Conservation (phyloP, 352 stramenopile genomes). For the Globisporangium uncinulatum region DNA sequence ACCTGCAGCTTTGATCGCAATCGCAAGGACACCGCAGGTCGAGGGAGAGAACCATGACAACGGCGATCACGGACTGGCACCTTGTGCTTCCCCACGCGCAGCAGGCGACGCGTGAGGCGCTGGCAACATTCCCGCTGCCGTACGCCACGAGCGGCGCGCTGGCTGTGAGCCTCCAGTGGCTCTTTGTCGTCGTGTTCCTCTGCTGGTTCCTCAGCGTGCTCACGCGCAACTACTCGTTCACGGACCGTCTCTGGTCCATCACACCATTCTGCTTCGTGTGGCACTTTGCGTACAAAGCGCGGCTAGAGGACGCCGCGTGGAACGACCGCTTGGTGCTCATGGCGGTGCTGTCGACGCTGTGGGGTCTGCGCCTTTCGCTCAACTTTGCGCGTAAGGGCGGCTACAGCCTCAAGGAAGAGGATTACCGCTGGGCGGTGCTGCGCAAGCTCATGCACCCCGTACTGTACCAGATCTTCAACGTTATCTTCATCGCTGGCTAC, state of each 20-base stretch:
- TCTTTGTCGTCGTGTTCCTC: slow-evolving; percentile 33
- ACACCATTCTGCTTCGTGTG: slow-evolving; percentile 84
- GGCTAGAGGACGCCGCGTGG: slow-evolving; percentile 49
- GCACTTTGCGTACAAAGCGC: slow-evolving; percentile 63
- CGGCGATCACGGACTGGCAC: slow-evolving; percentile 26
- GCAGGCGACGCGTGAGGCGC: slow-evolving; percentile 25
- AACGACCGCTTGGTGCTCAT: slow-evolving; percentile 69
- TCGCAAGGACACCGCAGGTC: no score
- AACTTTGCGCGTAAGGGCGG: slow-evolving; percentile 92
- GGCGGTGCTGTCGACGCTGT: slow-evolving; percentile 75
- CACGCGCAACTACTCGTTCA: slow-evolving; percentile 89
- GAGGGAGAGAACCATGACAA: not conserved
- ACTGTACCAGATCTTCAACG: slow-evolving; percentile 88
- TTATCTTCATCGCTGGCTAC: slow-evolving; percentile 89
- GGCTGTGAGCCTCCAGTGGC: slow-evolving; percentile 36
- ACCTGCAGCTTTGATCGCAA: no score
- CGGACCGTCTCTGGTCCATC: slow-evolving; percentile 92
- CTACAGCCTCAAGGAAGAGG: slow-evolving; percentile 86
- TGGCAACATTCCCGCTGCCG: slow-evolving; percentile 26
- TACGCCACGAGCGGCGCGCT: slow-evolving; percentile 34
- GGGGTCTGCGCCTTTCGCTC: slow-evolving; percentile 84
- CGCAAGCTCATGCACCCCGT: slow-evolving; percentile 74
- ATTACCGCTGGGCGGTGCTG: slow-evolving; percentile 90
- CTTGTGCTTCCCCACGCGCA: slow-evolving; percentile 23
- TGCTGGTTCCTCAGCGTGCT: slow-evolving; percentile 60